Percentiles rank a stretch among this genome's conserved stretches.
Conservation (phyloP, 306 rosid genomes). For the Erythrophleum fordii region DNA sequence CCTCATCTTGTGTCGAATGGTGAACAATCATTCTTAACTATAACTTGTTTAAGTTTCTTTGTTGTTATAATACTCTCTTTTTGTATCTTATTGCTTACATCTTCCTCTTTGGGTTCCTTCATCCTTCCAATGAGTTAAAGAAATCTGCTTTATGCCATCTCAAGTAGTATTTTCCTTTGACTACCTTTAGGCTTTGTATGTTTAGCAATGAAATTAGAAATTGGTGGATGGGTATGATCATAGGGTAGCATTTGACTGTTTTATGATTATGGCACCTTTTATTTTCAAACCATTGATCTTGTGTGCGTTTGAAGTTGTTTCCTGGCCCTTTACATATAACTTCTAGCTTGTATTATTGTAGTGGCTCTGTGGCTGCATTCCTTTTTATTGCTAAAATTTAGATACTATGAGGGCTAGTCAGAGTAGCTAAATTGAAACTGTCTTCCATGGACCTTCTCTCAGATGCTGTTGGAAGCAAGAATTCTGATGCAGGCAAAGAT, state of each 20-base stretch:
- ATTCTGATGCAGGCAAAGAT: slow-evolving; percentile 64
- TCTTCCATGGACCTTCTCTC: slow-evolving; percentile 44
- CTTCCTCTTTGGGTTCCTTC: neutral
- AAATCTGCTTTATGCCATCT: slow-evolving; percentile 21
- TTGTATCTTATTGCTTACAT: neutral
- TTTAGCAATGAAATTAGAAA: slow-evolving; percentile 28
- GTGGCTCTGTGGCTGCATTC: slow-evolving; percentile 23
- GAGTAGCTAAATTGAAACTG: slow-evolving; percentile 31
- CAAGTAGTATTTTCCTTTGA: slow-evolving; percentile 27
- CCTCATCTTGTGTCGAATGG: slow-evolving; percentile 70
- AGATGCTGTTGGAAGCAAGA: slow-evolving; percentile 80
- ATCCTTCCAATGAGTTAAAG: neutral
- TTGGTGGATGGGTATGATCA: slow-evolving; percentile 25
- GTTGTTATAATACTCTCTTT: slow-evolving; percentile 1
- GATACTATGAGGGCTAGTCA: slow-evolving; percentile 35
- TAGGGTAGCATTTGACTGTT: slow-evolving; percentile 24
- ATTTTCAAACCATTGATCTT: slow-evolving; percentile 35
- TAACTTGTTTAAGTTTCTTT: slow-evolving; percentile 27
- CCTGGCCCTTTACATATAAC: slow-evolving; percentile 20
- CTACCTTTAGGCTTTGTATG: neutral
- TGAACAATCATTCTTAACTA: slow-evolving; percentile 43
- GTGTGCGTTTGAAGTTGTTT: neutral
- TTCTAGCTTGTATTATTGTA: slow-evolving; percentile 30
- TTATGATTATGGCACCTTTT: slow-evolving; percentile 28
- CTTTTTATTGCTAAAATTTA: slow-evolving; percentile 31